Evolutionary conservation across 73 alveolate genomes (phyloP).

Genomic region (Uronychia setigera): DNA sequence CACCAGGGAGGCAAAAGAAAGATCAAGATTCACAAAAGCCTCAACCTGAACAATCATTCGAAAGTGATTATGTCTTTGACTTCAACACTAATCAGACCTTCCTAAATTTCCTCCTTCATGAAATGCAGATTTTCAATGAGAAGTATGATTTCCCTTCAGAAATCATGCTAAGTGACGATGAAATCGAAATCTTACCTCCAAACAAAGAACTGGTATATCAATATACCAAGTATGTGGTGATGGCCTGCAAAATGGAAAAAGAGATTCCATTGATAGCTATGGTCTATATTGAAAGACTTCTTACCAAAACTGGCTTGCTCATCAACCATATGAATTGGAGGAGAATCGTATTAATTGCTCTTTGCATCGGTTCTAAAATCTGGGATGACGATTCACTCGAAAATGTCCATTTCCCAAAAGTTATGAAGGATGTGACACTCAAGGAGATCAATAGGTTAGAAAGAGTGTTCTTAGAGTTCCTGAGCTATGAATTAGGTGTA

Average conservation of each 20-base stretch:
- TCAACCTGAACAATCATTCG: slow-evolving; percentile 23
- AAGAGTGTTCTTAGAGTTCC: slow-evolving; percentile 89
- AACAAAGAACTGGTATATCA: slow-evolving; percentile 20
- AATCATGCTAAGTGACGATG: not conserved
- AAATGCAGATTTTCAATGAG: slow-evolving; percentile 37
- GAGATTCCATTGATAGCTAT: slow-evolving; percentile 90
- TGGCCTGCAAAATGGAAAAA: slow-evolving; percentile 91
- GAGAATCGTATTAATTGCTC: slow-evolving; percentile 91
- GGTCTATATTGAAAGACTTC: slow-evolving; percentile 95
- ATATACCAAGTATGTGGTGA: slow-evolving; percentile 78
- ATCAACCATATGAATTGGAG: slow-evolving; percentile 96
- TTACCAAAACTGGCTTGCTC: slow-evolving; percentile 87
- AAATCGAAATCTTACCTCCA: slow-evolving; percentile 1
- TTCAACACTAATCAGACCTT: slow-evolving; percentile 15
- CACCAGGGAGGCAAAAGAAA: not conserved
- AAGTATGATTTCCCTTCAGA: slow-evolving; percentile 21
- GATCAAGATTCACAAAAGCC: not conserved
- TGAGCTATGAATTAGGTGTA: slow-evolving; percentile 90
- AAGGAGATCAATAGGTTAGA: slow-evolving; percentile 96
- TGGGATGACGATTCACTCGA: slow-evolving; percentile 99
- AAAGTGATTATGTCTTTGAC: slow-evolving; percentile 12
- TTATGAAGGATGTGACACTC: slow-evolving; percentile 85
- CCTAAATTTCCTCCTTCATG: slow-evolving; percentile 1
- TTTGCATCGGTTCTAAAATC: slow-evolving; percentile 95
- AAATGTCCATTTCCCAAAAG: slow-evolving; percentile 97